phyloP scores from a whole-genome alignment of 1,139 yeast species.

The Pichia sp. region DNA sequence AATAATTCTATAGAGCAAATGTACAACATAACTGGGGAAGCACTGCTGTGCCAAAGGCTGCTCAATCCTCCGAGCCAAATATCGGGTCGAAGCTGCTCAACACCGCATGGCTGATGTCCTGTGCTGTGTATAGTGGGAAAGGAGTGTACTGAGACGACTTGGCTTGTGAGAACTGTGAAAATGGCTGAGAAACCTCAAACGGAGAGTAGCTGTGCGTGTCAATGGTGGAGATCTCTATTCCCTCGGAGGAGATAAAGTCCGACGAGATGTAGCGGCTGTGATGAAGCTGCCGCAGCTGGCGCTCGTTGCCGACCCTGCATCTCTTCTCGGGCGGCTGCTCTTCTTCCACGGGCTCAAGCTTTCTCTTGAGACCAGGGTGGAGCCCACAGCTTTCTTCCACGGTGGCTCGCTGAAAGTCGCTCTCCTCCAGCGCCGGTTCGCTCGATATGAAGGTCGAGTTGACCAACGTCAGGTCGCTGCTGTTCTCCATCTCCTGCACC shows the following conservation, averaged over 20 bases:
- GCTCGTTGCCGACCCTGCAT: background rate
- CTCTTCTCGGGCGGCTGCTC: background rate
- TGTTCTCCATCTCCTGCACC: background rate
- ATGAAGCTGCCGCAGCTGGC: background rate
- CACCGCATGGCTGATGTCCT: background rate
- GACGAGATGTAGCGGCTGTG: slow-evolving; percentile 1
- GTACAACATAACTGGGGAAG: background rate
- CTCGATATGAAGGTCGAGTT: background rate
- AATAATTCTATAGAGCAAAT: slow-evolving; percentile 5
- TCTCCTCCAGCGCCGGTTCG: background rate
- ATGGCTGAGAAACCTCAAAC: background rate
- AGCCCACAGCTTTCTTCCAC: background rate
- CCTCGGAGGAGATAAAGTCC: slow-evolving; percentile 6
- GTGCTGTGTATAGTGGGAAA: slow-evolving; percentile 3
- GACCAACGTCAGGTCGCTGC: background rate
- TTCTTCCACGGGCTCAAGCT: background rate
- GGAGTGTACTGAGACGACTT: background rate
- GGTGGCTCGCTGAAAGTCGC: background rate
- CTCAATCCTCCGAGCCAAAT: slow-evolving; percentile 5
- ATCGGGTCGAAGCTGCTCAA: slow-evolving; percentile 14
- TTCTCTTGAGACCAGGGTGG: background rate
- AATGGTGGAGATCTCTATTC: background rate
- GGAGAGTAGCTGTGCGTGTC: background rate
- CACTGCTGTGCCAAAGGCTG: too few relatives aligned
- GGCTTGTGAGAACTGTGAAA: background rate